These are phyloP conservation scores for Neostapfia colusana DNA, from an alignment of 176 grass and related monocot genomes.

Conservation along the genomic window DNA sequence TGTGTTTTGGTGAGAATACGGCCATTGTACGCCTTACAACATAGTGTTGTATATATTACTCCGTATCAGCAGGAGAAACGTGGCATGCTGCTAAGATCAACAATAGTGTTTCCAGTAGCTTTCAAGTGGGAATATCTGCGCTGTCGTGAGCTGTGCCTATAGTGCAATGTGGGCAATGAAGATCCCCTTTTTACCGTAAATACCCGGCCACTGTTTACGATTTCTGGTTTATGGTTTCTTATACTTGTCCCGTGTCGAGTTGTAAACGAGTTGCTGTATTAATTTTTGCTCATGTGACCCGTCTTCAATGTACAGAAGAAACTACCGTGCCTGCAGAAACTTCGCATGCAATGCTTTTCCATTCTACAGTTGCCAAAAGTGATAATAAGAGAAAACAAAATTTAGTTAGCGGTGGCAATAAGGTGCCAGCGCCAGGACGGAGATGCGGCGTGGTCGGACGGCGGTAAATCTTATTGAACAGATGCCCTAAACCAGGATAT, in stretches of 20 bases:
- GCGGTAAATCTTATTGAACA: too few species aligned
- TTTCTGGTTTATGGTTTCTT: background rate
- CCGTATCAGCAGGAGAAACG: slow-evolving; percentile 28
- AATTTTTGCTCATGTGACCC: too few species aligned
- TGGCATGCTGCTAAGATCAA: background rate
- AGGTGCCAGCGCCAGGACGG: too few species aligned
- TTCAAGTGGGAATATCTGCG: background rate
- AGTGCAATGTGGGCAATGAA: background rate
- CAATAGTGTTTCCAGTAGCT: background rate
- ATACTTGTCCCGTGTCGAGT: too few species aligned
- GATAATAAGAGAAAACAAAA: too few species aligned
- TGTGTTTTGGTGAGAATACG: slow-evolving; percentile 17
- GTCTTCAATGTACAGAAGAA: too few species aligned
- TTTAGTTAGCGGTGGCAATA: too few species aligned
- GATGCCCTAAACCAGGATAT: too few species aligned
- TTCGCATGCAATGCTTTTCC: background rate
- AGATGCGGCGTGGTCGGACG: too few species aligned
- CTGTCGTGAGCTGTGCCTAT: background rate
- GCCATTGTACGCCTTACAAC: slow-evolving; percentile 2
- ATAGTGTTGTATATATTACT: slow-evolving; percentile 51
- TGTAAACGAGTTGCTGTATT: too few species aligned
- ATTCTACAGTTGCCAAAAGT: background rate
- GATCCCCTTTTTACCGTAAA: background rate
- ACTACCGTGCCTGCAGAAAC: background rate
- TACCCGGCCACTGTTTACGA: background rate